Base-by-base conservation (phyloP, 2,329 filamentous ascomycete species). In the Fusarium newnesense region DNA sequence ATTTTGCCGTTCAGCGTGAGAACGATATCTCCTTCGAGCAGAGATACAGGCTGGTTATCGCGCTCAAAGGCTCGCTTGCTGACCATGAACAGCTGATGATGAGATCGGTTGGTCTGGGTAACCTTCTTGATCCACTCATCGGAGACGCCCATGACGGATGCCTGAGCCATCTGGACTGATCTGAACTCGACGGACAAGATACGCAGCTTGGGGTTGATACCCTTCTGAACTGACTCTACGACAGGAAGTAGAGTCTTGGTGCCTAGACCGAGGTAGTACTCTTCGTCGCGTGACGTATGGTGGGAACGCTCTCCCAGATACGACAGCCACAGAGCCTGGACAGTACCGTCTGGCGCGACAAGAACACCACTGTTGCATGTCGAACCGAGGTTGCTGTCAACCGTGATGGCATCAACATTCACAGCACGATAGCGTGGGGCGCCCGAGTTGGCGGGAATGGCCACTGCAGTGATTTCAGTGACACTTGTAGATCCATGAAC, bases 51-150 rank as follows among this genome's bases (percentile, higher is more conserved):
- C 47, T 82, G 82, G 54, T 84, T 80, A 30, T 81, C 83, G 19
- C 89, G 86, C 81, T 91, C 90, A 76, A 92, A 92, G 1, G 89
- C 91, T 52, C 97, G 92, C 84, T 99, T 99, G 77, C 94, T 93
- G 36, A 99, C 94, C 93, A 99, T 98, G 86, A 99, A 99, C 42
- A 99, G 89, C 83, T 99, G 96, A 80, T 99, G 96, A 65, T 95
- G 93, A 57, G 96, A 92, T 43, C 94, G 93, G 81, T 99, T 98
- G 70, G 94, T 94, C 74, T 91, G 87, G 60, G 96, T 92, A 5
- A 98, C 96, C 82, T 94, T 93, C 76, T 94, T 88, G 77, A 99
- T 97, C 96, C 96, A 98, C 70, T 97, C 92, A 77, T 98, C 95
- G 0, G 94, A 94, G 2, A 98, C 94, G 15, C 96, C 96, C 95